A percentile compares a stretch with the other conserved stretches of the same genome.
These are phyloP conservation scores for Plectosphaerella sp. DNA, from an alignment of 2,329 filamentous ascomycete species.

Conservation along the genomic window DNA sequence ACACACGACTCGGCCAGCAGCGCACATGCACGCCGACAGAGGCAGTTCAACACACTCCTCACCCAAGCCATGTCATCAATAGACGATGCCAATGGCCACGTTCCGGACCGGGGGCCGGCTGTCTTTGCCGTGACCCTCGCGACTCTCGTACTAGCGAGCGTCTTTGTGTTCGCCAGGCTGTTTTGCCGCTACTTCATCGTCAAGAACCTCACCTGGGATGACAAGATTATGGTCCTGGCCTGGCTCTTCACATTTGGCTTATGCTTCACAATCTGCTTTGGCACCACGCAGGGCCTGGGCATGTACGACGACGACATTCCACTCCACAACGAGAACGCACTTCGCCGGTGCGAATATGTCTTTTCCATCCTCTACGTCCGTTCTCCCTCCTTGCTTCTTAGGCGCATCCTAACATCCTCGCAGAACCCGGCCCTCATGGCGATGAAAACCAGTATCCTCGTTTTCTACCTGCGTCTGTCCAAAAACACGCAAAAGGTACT, in stretches of 20 bases:
- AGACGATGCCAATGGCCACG: constrained; percentile 9
- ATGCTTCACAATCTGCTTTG: constrained; percentile 62
- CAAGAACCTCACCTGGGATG: constrained; percentile 67
- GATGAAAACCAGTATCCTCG: constrained; percentile 86
- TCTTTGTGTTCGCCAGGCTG: constrained; percentile 73
- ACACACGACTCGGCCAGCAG: neutral
- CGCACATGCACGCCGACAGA: neutral
- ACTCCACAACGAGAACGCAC: constrained; percentile 35
- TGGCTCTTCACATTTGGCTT: constrained; percentile 70
- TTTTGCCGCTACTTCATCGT: constrained; percentile 71
- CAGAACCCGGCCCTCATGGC: constrained; percentile 87
- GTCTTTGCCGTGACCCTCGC: constrained; percentile 68
- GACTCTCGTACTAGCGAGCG: constrained; percentile 64
- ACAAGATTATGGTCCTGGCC: constrained; percentile 75
- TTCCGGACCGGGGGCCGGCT: constrained; percentile 49
- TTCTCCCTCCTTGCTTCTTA: constrained; percentile 16
- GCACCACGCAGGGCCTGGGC: constrained; percentile 62
- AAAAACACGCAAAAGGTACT: constrained; percentile 73
- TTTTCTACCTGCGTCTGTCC: constrained; percentile 83
- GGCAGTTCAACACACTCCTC: neutral
- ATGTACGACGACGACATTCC: constrained; percentile 59
- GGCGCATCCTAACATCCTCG: neutral
- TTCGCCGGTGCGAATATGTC: constrained; percentile 59
- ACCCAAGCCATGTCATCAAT: constrained; percentile 10
- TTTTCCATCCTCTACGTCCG: constrained; percentile 60